Base-by-base conservation (phyloP, 1,284 basidiomycete genomes). In the Cryptococcus wingfieldii region DNA sequence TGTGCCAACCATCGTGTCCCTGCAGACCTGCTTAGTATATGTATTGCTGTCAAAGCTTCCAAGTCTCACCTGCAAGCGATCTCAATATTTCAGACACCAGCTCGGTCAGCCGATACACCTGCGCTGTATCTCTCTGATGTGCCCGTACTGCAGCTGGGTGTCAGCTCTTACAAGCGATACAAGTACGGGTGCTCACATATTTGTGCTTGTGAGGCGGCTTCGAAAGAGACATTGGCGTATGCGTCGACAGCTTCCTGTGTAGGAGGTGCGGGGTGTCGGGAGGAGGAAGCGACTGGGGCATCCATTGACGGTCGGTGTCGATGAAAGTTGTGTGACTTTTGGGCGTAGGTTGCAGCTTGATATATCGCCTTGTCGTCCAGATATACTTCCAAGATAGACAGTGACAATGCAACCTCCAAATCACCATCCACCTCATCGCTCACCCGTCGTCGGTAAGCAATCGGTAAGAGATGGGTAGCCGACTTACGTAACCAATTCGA, bases 1-100 rank as follows among this genome's bases (percentile, higher is more conserved):
- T 85, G 82, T 25, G 84, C 82, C n/a, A 93, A 76, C 86, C 88
- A 88, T 62, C 90, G 81, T 39, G 88, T 90, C n/a, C 91, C 90
- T 92, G 56, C 27, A 28, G 14, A 10, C 1, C 50, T 23, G 19
- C n/a, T 48, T 14, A 42, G 19, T 49, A 25, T 23, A 13, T 41
- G 9, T 28, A 5, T 5, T 49, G 14, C 31, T 38, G 18, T 42
- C 39, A 23, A 23, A 23, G 23, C 23, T 23, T 13, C 19, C 14
- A n/a, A 48, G 31, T 9, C 37, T 13, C 10, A 90, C 90, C 90
- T 16, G 90, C 77, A 82, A 87, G 85, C 27, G 87, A 83, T 47
- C 90, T 82, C 16, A 90, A 73, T 0, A 89, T 84, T 60, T 82
- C 83, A 58, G 90, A 88, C 3, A 84, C 79, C 63, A 92, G 86